Conservation (phyloP, 225 moss, liverwort and hornwort genomes). For the Pseudisothecium myosuroides region DNA sequence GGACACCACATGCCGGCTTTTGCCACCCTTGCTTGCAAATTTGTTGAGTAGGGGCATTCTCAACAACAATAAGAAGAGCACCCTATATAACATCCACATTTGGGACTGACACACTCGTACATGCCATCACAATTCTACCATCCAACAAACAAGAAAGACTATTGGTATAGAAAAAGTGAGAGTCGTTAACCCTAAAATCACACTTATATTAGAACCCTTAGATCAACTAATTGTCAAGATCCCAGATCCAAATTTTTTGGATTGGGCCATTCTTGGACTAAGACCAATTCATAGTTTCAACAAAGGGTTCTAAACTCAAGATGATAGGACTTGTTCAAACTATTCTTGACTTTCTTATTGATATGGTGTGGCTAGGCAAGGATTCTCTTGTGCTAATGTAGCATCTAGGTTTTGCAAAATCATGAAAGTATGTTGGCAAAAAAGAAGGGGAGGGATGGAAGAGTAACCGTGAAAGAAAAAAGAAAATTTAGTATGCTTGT, state of each 20-base stretch:
- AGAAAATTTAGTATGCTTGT: background rate
- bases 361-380: rapidly evolving
- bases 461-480: rapidly evolving
- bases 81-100: rapidly evolving
- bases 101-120: rapidly evolving
- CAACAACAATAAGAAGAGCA: rapidly evolving
- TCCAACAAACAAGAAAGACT: background rate
- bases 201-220: too few species aligned
- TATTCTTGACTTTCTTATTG: rapidly evolving
- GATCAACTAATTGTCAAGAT: rapidly evolving
- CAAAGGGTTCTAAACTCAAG: too few species aligned
- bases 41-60: too few species aligned
- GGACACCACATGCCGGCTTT: too few species aligned
- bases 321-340: background rate
- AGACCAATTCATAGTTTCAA: too few species aligned
- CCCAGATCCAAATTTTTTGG: rapidly evolving
- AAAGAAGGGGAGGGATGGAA: background rate
- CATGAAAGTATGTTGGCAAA: rapidly evolving
- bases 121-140: background rate
- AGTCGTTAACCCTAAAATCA: too few species aligned
- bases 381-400: background rate
- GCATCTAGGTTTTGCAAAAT: background rate
- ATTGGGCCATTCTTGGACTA: too few species aligned
- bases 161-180: rapidly evolving
- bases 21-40: too few species aligned